A percentile compares a stretch with the other conserved stretches of the same genome.
These are phyloP conservation scores for Macrophomina phaseolina DNA, from an alignment of 2,329 filamentous ascomycete species.

Conservation along the genomic window DNA sequence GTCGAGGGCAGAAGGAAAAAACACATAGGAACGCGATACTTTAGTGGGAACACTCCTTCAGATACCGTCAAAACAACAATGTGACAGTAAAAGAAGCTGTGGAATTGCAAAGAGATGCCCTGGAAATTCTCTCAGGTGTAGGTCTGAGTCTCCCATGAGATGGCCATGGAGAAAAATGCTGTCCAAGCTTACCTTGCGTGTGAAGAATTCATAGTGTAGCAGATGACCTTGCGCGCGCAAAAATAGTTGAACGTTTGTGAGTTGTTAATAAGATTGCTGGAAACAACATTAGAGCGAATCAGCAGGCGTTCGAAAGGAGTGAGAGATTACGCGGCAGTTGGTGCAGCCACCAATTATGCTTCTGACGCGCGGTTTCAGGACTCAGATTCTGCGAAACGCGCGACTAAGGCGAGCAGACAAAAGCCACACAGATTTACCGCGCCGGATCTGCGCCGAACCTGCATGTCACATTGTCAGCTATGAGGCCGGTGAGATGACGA, in stretches of 20 bases:
- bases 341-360: neutral
- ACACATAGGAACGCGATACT: no score
- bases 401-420: neutral
- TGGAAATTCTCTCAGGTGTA: no score
- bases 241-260: neutral
- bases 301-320: neutral
- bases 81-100: no score
- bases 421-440: neutral
- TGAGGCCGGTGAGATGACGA: neutral
- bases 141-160: no score
- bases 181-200: no score
- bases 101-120: no score
- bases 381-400: slow-evolving; percentile 2
- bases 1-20: no score
- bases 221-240: neutral
- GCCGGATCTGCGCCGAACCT: neutral
- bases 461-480: neutral
- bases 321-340: slow-evolving; percentile 1
- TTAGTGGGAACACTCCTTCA: no score
- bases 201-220: no score
- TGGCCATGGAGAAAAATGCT: no score
- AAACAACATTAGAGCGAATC: neutral
- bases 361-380: slow-evolving; percentile 2
- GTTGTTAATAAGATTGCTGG: neutral
- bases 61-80: no score